These are phyloP conservation scores for Aquilaria malaccensis DNA, from an alignment of 345 rosid genomes.

Conservation along the genomic window DNA sequence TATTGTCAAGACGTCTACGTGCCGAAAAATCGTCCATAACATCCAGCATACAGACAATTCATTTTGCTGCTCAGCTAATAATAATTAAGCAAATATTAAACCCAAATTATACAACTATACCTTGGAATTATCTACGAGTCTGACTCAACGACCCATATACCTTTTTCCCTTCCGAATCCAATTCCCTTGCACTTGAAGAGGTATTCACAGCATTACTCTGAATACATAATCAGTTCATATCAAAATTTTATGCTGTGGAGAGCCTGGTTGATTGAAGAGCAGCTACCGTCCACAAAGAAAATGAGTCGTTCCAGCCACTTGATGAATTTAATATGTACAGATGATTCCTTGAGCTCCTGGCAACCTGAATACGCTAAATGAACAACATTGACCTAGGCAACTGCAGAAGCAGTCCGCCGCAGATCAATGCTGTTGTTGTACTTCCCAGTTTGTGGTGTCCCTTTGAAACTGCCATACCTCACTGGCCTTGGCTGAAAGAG, in stretches of 20 bases:
- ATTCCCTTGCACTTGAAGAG: conserved; percentile 1
- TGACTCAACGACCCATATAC: conserved; percentile 1
- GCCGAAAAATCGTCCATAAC: conserved; percentile 19
- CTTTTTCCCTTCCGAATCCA: conserved; percentile 7
- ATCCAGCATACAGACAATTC: conserved; percentile 21
- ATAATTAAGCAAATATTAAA: conserved; percentile 25
- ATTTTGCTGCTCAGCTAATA: conserved; percentile 11
- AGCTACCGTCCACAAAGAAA: conserved; percentile 11
- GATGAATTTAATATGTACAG: conserved; percentile 24
- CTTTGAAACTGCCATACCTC: conserved; percentile 87
- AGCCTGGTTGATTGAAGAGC: not conserved
- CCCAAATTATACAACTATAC: conserved; percentile 27
- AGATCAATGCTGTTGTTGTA: conserved; percentile 49
- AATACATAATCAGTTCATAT: too few relatives aligned
- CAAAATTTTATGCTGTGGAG: too few relatives aligned
- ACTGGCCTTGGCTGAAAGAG: conserved; percentile 73
- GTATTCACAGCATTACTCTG: too few relatives aligned
- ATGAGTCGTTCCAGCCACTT: conserved; percentile 10
- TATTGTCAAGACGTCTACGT: conserved; percentile 11
- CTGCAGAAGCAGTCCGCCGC: conserved; percentile 75
- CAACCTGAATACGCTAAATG: conserved; percentile 5
- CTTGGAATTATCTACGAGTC: conserved; percentile 29
- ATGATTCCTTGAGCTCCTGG: conserved; percentile 6
- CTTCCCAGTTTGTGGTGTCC: conserved; percentile 46
- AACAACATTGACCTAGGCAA: conserved; percentile 25